Evolutionary conservation across 495 filamentous ascomycete genomes (phyloP), one percentile per base, ranked within the genome.

Genomic region (Pyrenopolyporus hunteri): DNA sequence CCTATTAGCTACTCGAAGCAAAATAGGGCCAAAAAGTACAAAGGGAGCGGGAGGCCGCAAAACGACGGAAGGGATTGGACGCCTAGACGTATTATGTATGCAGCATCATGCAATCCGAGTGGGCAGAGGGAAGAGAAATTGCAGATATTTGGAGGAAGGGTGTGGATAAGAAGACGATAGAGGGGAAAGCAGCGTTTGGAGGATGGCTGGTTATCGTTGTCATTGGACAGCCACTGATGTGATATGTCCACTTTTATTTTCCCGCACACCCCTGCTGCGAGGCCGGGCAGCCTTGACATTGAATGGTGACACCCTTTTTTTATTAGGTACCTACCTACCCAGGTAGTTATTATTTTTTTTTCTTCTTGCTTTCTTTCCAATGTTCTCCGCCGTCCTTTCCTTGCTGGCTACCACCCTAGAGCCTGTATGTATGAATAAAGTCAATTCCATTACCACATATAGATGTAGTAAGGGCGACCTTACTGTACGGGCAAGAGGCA

Each of bases 171-270:
- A 40, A 54, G 63, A 52, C 22, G 20, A 58, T 51, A 47, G 49
- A 49, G 51, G 59, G 42, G 54, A 59, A 31, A 31, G 32, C 14
- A 25, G 20, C n/a, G 63, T 73, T 72, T 68, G 45, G 17, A 53
- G 72, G 73, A 76, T 77, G 77, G 77, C 74, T 79, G 77, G 74
- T 72, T 66, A 45, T 57, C 51, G 33, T 43, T 68, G 58, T 66
- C 66, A 78, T 79, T 79, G 77, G 77, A 45, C 65, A 63, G 63
- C 46, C 48, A n/a, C 56, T 57, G 39, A 56, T 67, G 67, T 66
- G 59, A 64, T 61, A 51, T 45, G 8, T 50, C 53, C 63, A 36
- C 42, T 45, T 46, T 61, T 66, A 51, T 57, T 66, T 61, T 60
- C 57, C 57, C 22, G 40, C 57, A 62, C 63, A 56, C 63, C 62